Evolutionary conservation across 2,329 filamentous ascomycete genomes (phyloP), one percentile per base, ranked within the genome.

Genomic region (Alternaria angustiovoidea): DNA sequence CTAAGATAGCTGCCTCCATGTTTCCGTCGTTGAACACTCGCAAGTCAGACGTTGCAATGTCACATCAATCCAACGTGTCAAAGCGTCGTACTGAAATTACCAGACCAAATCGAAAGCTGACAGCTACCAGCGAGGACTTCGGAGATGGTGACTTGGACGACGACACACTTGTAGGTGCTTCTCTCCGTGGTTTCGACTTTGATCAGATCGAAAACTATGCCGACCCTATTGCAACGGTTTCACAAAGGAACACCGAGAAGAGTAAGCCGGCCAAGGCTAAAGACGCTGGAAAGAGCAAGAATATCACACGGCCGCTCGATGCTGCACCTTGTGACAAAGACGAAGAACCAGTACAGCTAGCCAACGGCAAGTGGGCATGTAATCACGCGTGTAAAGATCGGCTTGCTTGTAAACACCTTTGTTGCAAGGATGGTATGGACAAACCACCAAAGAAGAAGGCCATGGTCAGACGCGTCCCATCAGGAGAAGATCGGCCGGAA

Each of bases 331-430:
- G 60, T 36, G 54, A 61, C 32, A 30, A 60, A 44, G 46, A 61
- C 26, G 63, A 67, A 34, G 78, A 84, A 47, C 83, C 87, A 5
- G 73, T 79, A 1, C 84, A 83, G 66, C 83, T 93, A 62, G 77
- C 82, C 0, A 94, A 91, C 70, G 91, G 91, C 0, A 91, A 85
- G 70, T 94, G 89, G 87, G 84, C 85, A 36, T 94, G 91, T 77
- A 90, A 90, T 59, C 91, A 94, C 71, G 77, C 77, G 18, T 94
- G 91, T 79, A 87, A 85, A 67, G 82, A 89, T 65, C 88, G 86
- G 66, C 79, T 75, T 39, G 78, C 72, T 9, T 94, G 91, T 76
- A 91, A 88, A 66, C 91, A 94, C 69, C 77, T 85, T 36, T 94
- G 91, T 69, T 94, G 91, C 70, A 85, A 84, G 24, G 87, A 91